Evolutionary conservation across 148 eudicot genomes (phyloP).

Genomic region (Pharnaceum exiguum): DNA sequence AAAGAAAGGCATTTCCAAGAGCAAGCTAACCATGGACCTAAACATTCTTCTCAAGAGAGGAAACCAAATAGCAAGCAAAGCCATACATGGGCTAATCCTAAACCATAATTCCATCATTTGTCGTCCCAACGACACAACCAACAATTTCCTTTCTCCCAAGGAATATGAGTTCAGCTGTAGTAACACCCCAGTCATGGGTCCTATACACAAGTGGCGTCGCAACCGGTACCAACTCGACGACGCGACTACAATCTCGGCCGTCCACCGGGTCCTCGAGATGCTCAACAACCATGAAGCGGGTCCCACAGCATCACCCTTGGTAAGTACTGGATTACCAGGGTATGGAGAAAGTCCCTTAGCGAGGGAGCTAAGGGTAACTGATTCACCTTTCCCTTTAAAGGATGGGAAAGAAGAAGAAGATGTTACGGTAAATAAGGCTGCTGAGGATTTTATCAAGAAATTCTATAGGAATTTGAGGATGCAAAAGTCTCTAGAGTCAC

Average conservation of each 20-base stretch:
- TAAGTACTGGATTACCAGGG: conserved; percentile 46
- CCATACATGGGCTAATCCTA: conserved; percentile 35
- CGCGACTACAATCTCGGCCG: conserved; percentile 20
- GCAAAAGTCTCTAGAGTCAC: conserved; percentile 46
- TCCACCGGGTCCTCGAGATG: conserved; percentile 40
- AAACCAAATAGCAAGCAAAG: conserved; percentile 39
- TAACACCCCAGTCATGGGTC: conserved; percentile 41
- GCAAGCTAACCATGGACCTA: conserved; percentile 46
- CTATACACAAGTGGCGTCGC: conserved; percentile 17
- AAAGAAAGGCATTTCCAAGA: conserved; percentile 45
- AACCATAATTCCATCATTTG: conserved; percentile 50
- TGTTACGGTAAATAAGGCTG: conserved; percentile 47
- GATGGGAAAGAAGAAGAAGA: conserved; percentile 34
- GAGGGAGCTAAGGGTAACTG: conserved; percentile 61
- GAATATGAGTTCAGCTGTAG: conserved; percentile 80
- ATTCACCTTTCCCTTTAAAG: conserved; percentile 61
- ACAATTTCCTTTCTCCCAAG: conserved; percentile 31
- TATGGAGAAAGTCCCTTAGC: conserved; percentile 30
- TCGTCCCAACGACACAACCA: conserved; percentile 29
- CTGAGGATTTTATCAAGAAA: conserved; percentile 66
- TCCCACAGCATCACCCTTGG: conserved; percentile 23
- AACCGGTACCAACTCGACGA: conserved; percentile 15
- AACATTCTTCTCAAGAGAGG: conserved; percentile 36
- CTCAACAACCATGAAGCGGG: conserved; percentile 18
- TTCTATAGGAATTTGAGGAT: conserved; percentile 56